phyloP scores from a whole-genome alignment of 2,329 filamentous ascomycete genomes.

The Pestalotiopsis sp. region DNA sequence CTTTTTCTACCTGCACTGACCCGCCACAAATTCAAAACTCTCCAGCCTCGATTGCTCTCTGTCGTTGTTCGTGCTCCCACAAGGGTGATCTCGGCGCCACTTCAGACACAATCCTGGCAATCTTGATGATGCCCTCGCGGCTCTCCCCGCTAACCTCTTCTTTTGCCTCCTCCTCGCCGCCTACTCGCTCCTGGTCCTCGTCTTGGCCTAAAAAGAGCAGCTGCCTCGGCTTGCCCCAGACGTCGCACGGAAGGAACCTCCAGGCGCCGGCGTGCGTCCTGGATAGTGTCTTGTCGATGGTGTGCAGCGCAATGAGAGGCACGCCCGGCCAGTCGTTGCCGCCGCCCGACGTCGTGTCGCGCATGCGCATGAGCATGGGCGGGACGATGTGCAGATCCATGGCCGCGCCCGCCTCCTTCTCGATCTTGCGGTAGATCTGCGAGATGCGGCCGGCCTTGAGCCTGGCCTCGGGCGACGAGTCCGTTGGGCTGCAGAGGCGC shows the following conservation, averaged over 20 bases:
- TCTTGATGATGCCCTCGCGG: not conserved
- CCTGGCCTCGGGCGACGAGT: constrained; percentile 3
- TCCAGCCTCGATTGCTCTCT: not conserved
- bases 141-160: not conserved
- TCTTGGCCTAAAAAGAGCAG: constrained; percentile 23
- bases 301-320: constrained; percentile 30
- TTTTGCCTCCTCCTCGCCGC: not conserved
- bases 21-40: not conserved
- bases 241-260: constrained; percentile 35
- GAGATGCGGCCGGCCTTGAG: constrained; percentile 16
- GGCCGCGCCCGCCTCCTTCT: constrained; percentile 14
- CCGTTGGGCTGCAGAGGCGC: constrained; percentile 13
- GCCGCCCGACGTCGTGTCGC: constrained; percentile 21
- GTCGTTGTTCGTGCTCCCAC: not conserved
- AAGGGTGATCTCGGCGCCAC: not conserved
- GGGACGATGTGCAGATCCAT: constrained; percentile 23
- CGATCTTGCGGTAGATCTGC: constrained; percentile 18
- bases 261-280: constrained; percentile 26
- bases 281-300: constrained; percentile 28
- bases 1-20: no score
- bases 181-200: not conserved
- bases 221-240: constrained; percentile 30
- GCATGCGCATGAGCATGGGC: constrained; percentile 27
- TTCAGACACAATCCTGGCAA: not conserved
- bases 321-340: constrained; percentile 24